Percentiles rank a stretch among this genome's conserved stretches.
phyloP scores from a whole-genome alignment of 768 basidiomycete genomes.

The Daedaleopsis nitida region DNA sequence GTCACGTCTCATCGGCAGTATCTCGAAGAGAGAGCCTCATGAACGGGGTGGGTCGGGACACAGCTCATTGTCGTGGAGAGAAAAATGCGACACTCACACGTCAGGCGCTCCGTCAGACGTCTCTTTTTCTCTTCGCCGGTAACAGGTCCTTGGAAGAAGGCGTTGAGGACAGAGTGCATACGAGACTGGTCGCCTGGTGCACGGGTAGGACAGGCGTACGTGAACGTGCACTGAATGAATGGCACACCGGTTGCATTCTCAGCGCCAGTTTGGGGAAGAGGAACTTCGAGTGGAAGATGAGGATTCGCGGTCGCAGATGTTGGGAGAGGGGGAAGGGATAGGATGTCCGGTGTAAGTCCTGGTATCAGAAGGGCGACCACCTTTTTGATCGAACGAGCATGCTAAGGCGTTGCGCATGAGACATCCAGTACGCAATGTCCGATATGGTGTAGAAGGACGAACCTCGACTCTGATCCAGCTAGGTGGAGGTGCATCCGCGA shows the following conservation, averaged over 20 bases:
- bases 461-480: slow-evolving; percentile 89
- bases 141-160: slow-evolving; percentile 82
- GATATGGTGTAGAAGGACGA: slow-evolving; percentile 20
- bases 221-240: slow-evolving; percentile 80
- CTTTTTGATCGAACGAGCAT: slow-evolving; percentile 71
- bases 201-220: slow-evolving; percentile 90
- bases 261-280: slow-evolving; percentile 38
- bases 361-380: slow-evolving; percentile 82
- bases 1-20: too few relatives aligned
- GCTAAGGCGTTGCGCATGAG: slow-evolving; percentile 46
- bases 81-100: slow-evolving; percentile 31
- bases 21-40: too few relatives aligned
- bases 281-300: slow-evolving; percentile 53
- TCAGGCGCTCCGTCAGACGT: slow-evolving; percentile 48
- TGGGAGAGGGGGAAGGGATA: slow-evolving; percentile 71
- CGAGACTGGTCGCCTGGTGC: slow-evolving; percentile 87
- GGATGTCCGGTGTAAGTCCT: slow-evolving; percentile 77
- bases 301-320: slow-evolving; percentile 65
- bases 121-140: slow-evolving; percentile 79
- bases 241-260: slow-evolving; percentile 40
- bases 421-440: slow-evolving; percentile 3
- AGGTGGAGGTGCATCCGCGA: slow-evolving; percentile 81
- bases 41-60: too few relatives aligned
- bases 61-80: too few relatives aligned
- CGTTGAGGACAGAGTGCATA: slow-evolving; percentile 83